Evolutionary conservation across 1,284 basidiomycete genomes (phyloP).

Genomic region (Marasmius fiardii): DNA sequence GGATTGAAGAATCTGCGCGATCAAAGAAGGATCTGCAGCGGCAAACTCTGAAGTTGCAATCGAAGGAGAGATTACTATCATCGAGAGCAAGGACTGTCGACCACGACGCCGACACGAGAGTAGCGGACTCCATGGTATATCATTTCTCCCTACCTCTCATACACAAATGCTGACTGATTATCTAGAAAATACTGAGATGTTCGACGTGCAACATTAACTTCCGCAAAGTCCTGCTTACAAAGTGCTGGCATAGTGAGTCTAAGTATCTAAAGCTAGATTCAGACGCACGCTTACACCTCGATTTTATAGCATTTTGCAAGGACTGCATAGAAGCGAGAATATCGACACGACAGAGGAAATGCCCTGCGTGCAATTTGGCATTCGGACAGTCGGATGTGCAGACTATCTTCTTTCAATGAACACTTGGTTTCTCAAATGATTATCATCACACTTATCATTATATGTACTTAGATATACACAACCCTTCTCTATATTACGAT

Average conservation of each 20-base stretch:
- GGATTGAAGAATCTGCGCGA: slow-evolving; percentile 44
- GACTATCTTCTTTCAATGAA: slow-evolving; percentile 78
- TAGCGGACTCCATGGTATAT: slow-evolving; percentile 7
- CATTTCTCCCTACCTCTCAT: background rate
- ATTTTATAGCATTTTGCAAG: slow-evolving; percentile 81
- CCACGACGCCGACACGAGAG: slow-evolving; percentile 2
- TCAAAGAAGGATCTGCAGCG: slow-evolving; percentile 54
- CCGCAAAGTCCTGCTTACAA: slow-evolving; percentile 85
- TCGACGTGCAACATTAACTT: slow-evolving; percentile 87
- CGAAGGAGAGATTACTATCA: slow-evolving; percentile 32
- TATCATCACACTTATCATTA: slow-evolving; percentile 12
- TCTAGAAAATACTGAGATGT: slow-evolving; percentile 84
- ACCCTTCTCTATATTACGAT: background rate
- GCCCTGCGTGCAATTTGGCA: slow-evolving; percentile 84
- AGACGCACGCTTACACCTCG: slow-evolving; percentile 3
- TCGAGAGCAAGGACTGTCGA: slow-evolving; percentile 5
- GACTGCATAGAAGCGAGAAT: slow-evolving; percentile 86
- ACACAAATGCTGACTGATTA: background rate
- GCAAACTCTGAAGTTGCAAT: slow-evolving; percentile 39
- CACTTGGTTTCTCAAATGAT: slow-evolving; percentile 10
- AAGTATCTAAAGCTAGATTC: background rate
- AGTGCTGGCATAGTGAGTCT: slow-evolving; percentile 91
- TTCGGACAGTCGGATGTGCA: slow-evolving; percentile 91
- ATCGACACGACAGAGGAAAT: slow-evolving; percentile 91
- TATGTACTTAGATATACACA: background rate